Evolutionary conservation across 2,329 filamentous ascomycete species (phyloP).

Genomic region (Talaromyces sp.): DNA sequence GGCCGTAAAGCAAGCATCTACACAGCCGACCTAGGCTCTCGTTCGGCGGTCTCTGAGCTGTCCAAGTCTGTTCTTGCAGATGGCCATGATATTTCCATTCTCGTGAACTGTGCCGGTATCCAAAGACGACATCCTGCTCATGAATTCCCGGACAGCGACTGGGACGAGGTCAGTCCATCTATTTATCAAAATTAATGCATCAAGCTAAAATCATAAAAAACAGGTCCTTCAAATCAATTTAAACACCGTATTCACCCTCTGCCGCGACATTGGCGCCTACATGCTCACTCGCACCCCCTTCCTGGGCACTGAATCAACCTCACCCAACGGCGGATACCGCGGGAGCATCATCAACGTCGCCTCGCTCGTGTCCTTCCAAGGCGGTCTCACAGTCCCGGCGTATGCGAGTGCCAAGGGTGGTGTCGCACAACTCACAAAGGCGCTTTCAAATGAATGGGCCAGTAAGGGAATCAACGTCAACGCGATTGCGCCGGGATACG

Average conservation of each 20-base stretch:
- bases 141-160: constrained; percentile 69
- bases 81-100: constrained; percentile 61
- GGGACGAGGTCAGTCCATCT: constrained; percentile 52
- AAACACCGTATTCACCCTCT: constrained; percentile 35
- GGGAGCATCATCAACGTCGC: constrained; percentile 68
- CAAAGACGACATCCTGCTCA: constrained; percentile 72
- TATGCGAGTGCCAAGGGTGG: constrained; percentile 79
- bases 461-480: constrained; percentile 73
- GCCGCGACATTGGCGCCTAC: constrained; percentile 15
- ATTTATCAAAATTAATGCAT: no score
- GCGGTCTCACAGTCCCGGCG: constrained; percentile 74
- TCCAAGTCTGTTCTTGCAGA: constrained; percentile 32
- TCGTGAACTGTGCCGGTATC: constrained; percentile 83
- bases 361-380: constrained; percentile 70
- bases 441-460: constrained; percentile 78
- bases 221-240: constrained; percentile 82
- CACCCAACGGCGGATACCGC: constrained; percentile 15
- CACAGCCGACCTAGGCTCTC: constrained; percentile 38
- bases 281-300: constrained; percentile 19
- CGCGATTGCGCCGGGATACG: constrained; percentile 83
- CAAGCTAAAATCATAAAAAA: not conserved
- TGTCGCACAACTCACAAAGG: constrained; percentile 73
- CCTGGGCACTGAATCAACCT: constrained; percentile 7
- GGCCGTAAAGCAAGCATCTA: constrained; percentile 38
- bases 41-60: constrained; percentile 33